Evolutionary conservation across 1,139 yeast genomes (phyloP).

Genomic region (Hemisphaericaspora xylanilytica): DNA sequence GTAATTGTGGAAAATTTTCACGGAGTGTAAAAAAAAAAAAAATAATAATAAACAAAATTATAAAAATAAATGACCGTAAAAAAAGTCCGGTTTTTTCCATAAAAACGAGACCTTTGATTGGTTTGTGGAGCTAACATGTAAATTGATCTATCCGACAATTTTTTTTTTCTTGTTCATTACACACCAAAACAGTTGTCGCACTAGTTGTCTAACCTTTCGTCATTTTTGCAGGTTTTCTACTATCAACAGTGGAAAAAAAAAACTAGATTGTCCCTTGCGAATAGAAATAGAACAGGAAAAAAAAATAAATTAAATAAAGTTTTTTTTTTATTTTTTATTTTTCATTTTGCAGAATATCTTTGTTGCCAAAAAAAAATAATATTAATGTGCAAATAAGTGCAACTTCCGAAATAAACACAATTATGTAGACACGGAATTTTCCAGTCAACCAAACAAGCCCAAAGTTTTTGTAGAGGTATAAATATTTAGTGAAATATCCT

Average conservation of each 20-base stretch:
- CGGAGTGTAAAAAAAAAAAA: not conserved
- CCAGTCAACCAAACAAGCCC: not conserved
- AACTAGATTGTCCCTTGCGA: constrained; percentile 1
- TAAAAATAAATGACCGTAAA: constrained; percentile 1
- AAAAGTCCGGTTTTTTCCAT: not conserved
- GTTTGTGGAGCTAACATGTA: not conserved
- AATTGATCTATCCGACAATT: constrained; percentile 1
- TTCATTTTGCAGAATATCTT: too few relatives aligned
- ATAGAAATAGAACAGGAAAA: not conserved
- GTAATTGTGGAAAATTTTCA: constrained; percentile 1
- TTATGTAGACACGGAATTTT: not conserved
- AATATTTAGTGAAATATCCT: not conserved
- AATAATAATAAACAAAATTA: too few relatives aligned
- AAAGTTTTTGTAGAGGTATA: not conserved
- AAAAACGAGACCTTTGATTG: not conserved
- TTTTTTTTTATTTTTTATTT: too few relatives aligned
- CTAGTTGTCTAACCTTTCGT: not conserved
- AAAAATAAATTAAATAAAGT: not conserved
- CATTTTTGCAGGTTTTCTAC: not conserved
- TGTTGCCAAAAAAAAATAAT: too few relatives aligned
- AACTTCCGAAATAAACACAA: too few relatives aligned
- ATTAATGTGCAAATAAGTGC: too few relatives aligned
- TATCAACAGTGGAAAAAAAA: not conserved
- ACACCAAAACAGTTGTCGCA: not conserved
- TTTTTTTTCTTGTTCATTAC: not conserved